Base-by-base conservation (phyloP, 768 basidiomycete genomes). In the Xanthoconium stramineum region DNA sequence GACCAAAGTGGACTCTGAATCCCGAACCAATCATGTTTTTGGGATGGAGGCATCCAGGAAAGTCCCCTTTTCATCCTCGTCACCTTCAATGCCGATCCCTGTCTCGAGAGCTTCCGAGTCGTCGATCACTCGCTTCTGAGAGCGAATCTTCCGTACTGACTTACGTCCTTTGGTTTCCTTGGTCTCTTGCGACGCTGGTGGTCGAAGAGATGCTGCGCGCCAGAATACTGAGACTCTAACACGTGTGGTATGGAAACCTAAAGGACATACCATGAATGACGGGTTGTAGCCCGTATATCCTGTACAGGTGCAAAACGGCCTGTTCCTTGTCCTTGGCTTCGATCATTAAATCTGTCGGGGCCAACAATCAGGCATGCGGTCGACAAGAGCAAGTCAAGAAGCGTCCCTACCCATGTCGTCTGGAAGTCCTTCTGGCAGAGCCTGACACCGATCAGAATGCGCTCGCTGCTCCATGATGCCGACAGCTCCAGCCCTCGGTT, bases 251-350 rank as follows among this genome's bases (percentile, higher is more conserved):
- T 14, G 12, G 8, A 37, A 36, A 37, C 17, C 32, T 13, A 45
- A 46, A 42, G 40, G 60, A 69, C 74, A 50, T 53, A 82, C 81
- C 84, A 58, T 84, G 72, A 10, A 78, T 81, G 24, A 91, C 86
- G 15, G 84, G 80, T 42, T 84, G 74, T 5, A 95, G 69, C 45
- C 75, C 77, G 63, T 97, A 96, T 32, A 89, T 85, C 55, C 92
- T 70, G 66, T 91, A 85, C 44, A 96, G 65, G 58, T 95, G 84
- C 54, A 97, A 80, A 6, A 97, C 94, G 2, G 94, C 94, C 67
- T 95, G 94, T 69, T 96, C 94, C 73, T 94, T 91, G 70, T 90
- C 91, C 69, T 94, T 92, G 3, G 91, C 91, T 78, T 95, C 93
- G 56, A 94, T 92, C 93, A 95, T 94, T 61, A 95, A 65, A 73